Evolutionary conservation across 495 filamentous ascomycete species (phyloP).

Genomic region (Hypoxylon subgilvum): DNA sequence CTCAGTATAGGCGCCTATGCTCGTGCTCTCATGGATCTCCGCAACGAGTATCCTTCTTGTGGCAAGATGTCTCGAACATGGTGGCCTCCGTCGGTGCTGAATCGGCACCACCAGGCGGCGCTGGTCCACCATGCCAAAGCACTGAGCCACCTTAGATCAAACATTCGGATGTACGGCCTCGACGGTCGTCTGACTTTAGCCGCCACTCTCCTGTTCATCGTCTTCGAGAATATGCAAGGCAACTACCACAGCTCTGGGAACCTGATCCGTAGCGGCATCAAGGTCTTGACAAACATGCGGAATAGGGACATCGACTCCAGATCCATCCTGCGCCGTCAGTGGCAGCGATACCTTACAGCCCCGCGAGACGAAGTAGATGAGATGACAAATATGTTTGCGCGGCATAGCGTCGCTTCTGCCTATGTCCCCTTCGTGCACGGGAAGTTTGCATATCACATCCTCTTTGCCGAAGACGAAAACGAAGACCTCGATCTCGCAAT

Average conservation of each 20-base stretch:
- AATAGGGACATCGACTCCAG: constrained; percentile 8
- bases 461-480: constrained; percentile 33
- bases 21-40: constrained; percentile 35
- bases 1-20: constrained; percentile 39
- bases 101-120: constrained; percentile 34
- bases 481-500: constrained; percentile 13
- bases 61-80: constrained; percentile 14
- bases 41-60: constrained; percentile 4
- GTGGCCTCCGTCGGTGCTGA: constrained; percentile 29
- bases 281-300: constrained; percentile 32
- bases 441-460: constrained; percentile 37
- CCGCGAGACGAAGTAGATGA: constrained; percentile 36
- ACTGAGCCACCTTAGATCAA: constrained; percentile 33
- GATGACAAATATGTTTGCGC: constrained; percentile 35
- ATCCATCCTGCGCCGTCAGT: constrained; percentile 29
- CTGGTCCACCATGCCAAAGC: constrained; percentile 38
- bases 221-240: constrained; percentile 42
- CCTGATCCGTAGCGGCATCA: constrained; percentile 36
- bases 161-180: constrained; percentile 26
- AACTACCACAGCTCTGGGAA: constrained; percentile 37
- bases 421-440: constrained; percentile 34
- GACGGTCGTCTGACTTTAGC: constrained; percentile 31
- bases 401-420: constrained; percentile 30
- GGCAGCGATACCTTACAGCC: constrained; percentile 20
- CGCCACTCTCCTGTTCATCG: constrained; percentile 38